Conservation (phyloP, 2,329 filamentous ascomycete genomes). For the Lachnellula hyalina region DNA sequence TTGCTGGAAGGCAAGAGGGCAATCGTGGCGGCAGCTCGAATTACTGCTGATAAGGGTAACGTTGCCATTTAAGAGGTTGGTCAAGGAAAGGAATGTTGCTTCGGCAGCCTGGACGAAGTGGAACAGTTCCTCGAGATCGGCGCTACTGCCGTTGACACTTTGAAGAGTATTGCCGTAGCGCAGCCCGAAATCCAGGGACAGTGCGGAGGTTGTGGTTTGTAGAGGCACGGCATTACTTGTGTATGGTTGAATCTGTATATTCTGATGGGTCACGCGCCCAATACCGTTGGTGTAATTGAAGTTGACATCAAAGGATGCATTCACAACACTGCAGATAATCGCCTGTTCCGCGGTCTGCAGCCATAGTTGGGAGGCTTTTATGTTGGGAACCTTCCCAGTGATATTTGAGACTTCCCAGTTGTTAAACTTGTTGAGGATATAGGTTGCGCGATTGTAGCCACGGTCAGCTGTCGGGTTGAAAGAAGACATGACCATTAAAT, state of each 20-base stretch:
- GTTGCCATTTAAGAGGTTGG: constrained; percentile 3
- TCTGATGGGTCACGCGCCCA: background rate
- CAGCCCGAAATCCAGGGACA: background rate
- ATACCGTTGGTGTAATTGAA: constrained; percentile 6
- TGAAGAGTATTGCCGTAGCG: background rate
- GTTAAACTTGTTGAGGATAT: background rate
- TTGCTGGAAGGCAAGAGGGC: background rate
- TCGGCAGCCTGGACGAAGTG: background rate
- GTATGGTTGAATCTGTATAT: too few relatives aligned
- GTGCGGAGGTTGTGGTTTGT: background rate
- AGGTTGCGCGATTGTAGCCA: background rate
- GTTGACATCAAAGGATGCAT: constrained; percentile 15
- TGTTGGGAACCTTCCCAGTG: background rate
- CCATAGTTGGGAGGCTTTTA: constrained; percentile 5
- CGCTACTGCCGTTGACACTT: background rate
- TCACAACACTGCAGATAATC: constrained; percentile 11
- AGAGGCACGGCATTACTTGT: too few relatives aligned
- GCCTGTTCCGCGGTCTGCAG: constrained; percentile 9
- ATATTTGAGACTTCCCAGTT: background rate
- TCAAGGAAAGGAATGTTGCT: background rate
- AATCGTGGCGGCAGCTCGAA: too few relatives aligned
- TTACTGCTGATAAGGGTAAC: background rate
- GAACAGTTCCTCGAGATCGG: background rate
- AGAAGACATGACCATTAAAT: too few relatives aligned
- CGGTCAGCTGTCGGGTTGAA: too few relatives aligned